A percentile compares a stretch with the other conserved stretches of the same genome.
These are phyloP conservation scores for Pyrrhoderma lamaoense DNA, from an alignment of 1,284 basidiomycete species.

Conservation along the genomic window DNA sequence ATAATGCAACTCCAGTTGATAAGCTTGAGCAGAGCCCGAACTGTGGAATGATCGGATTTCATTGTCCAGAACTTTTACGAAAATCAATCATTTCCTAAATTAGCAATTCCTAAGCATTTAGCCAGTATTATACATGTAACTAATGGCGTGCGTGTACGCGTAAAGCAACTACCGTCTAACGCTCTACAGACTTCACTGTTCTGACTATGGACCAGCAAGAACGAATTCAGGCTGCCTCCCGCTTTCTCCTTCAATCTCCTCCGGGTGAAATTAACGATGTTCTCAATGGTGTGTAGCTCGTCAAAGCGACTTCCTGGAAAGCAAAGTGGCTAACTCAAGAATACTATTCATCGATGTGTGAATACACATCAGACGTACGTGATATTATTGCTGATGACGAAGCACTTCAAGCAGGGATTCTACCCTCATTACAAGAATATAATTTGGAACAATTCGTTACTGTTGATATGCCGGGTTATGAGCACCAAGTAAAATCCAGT, in stretches of 20 bases:
- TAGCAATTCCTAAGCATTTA: neutral
- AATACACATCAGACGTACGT: conserved; percentile 63
- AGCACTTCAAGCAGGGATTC: conserved; percentile 66
- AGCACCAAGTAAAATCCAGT: conserved; percentile 50
- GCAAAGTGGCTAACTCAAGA: conserved; percentile 5
- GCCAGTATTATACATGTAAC: neutral
- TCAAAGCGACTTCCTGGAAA: conserved; percentile 13
- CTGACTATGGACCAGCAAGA: conserved; percentile 49
- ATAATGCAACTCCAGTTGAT: no score
- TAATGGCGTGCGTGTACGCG: no score
- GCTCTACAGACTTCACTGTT: neutral
- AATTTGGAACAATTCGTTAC: conserved; percentile 81
- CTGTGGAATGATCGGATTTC: no score
- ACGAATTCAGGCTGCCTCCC: conserved; percentile 63
- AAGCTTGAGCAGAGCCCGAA: no score
- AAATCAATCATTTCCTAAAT: neutral
- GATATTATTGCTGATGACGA: conserved; percentile 83
- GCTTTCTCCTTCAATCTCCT: conserved; percentile 81
- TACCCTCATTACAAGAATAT: conserved; percentile 73
- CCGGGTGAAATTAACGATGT: conserved; percentile 96
- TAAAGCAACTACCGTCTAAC: no score
- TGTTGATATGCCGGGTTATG: conserved; percentile 69
- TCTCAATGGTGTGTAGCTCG: conserved; percentile 58
- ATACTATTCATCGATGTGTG: conserved; percentile 11
- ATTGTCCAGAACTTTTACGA: no score